Evolutionary conservation across 805 yeast genomes (phyloP).

Genomic region (Cyberlindnera samutprakarnensis): DNA sequence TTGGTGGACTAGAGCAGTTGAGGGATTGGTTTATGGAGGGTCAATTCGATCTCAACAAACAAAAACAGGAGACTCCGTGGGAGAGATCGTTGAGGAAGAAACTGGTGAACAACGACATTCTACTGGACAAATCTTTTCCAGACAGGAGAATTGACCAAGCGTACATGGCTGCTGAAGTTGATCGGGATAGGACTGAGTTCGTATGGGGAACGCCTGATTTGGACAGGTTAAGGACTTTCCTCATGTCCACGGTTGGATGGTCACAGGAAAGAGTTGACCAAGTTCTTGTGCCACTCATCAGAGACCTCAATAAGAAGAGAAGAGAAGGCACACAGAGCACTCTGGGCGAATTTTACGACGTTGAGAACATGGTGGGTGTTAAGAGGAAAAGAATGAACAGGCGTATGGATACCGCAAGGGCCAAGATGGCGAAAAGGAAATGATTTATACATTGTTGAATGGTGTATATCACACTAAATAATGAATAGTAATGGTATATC

Average conservation of each 20-base stretch:
- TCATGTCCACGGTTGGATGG: conserved; percentile 78
- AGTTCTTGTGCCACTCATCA: conserved; percentile 76
- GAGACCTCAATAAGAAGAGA: conserved; percentile 62
- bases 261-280: conserved; percentile 66
- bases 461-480: no score
- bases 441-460: no score
- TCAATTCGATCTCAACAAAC: conserved; percentile 33
- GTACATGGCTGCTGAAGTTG: conserved; percentile 76
- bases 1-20: conserved; percentile 37
- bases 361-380: conserved; percentile 33
- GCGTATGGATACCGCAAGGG: conserved; percentile 46
- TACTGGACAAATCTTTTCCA: conserved; percentile 63
- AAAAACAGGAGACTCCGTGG: conserved; percentile 37
- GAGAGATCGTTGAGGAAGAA: conserved; percentile 51
- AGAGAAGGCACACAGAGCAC: conserved; percentile 50
- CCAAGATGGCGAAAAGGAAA: conserved; percentile 6
- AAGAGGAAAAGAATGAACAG: conserved; percentile 46
- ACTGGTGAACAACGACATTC: conserved; percentile 43
- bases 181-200: conserved; percentile 67
- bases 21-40: conserved; percentile 35
- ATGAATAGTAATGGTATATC: not conserved
- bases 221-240: conserved; percentile 65
- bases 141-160: conserved; percentile 64
- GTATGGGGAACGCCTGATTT: conserved; percentile 88
- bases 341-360: conserved; percentile 62